Evolutionary conservation across 2,329 filamentous ascomycete genomes (phyloP).

Genomic region (Lithohypha guttulata): DNA sequence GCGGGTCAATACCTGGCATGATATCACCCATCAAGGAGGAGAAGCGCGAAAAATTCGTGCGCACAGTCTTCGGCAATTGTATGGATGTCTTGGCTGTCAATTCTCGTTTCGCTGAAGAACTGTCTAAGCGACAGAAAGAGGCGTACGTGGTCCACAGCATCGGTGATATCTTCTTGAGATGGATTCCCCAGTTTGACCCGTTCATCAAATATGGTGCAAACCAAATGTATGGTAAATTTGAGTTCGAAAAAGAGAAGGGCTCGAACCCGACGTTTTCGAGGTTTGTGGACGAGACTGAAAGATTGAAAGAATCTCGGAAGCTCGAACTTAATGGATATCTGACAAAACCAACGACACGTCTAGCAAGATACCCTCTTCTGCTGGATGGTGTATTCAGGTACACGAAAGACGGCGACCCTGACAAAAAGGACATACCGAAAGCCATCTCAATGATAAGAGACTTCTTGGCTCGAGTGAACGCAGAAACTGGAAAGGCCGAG

Average conservation of each 20-base stretch:
- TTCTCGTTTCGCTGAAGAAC: constrained; percentile 71
- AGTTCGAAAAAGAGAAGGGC: constrained; percentile 92
- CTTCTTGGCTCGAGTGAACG: constrained; percentile 77
- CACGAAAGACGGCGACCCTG: constrained; percentile 76
- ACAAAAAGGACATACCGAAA: constrained; percentile 84
- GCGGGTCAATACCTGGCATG: constrained; percentile 49
- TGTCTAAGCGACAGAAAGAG: constrained; percentile 85
- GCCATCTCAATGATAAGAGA: constrained; percentile 79
- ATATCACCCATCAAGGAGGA: constrained; percentile 76
- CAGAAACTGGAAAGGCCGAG: constrained; percentile 91
- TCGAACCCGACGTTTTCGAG: constrained; percentile 74
- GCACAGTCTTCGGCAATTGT: constrained; percentile 91
- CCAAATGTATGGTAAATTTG: constrained; percentile 92
- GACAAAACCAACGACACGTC: constrained; percentile 89
- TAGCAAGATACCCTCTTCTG: constrained; percentile 85
- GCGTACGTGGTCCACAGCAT: constrained; percentile 78
- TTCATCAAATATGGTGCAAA: constrained; percentile 96
- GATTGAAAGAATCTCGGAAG: constrained; percentile 91
- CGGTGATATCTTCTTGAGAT: constrained; percentile 89
- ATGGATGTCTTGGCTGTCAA: constrained; percentile 91
- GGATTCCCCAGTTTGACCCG: constrained; percentile 81
- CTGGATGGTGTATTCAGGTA: constrained; percentile 87
- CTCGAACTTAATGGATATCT: constrained; percentile 94
- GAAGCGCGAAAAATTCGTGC: constrained; percentile 79
- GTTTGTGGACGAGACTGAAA: constrained; percentile 93